These are phyloP conservation scores for Penicillium cinerascens DNA, from an alignment of 495 filamentous ascomycete species.

Conservation along the genomic window DNA sequence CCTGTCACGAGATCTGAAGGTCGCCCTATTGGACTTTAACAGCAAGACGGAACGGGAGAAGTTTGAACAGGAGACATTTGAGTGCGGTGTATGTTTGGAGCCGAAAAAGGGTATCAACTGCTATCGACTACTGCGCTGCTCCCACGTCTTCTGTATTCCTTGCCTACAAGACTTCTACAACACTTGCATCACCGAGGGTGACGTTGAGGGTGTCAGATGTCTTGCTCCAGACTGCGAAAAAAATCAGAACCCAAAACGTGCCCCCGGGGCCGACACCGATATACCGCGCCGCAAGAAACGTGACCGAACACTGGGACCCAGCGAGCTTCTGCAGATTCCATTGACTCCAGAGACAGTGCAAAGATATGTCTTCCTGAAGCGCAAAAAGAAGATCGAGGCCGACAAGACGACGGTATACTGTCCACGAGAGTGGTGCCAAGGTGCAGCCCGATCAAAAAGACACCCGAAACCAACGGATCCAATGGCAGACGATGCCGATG, in stretches of 20 bases:
- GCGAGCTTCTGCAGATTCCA: slow-evolving; percentile 84
- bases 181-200: slow-evolving; percentile 78
- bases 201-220: slow-evolving; percentile 74
- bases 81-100: slow-evolving; percentile 88
- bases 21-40: slow-evolving; percentile 75
- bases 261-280: slow-evolving; percentile 10
- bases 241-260: slow-evolving; percentile 34
- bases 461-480: slow-evolving; percentile 62
- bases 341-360: slow-evolving; percentile 69
- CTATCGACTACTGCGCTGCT: slow-evolving; percentile 73
- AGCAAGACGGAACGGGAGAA: slow-evolving; percentile 63
- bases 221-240: slow-evolving; percentile 72
- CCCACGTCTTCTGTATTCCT: slow-evolving; percentile 82
- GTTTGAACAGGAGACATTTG: slow-evolving; percentile 82
- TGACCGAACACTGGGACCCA: slow-evolving; percentile 70
- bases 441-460: slow-evolving; percentile 76
- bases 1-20: slow-evolving; percentile 56
- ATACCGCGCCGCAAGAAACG: slow-evolving; percentile 42
- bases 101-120: slow-evolving; percentile 86
- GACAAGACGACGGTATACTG: slow-evolving; percentile 94
- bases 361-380: slow-evolving; percentile 83
- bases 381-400: slow-evolving; percentile 85
- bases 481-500: slow-evolving; percentile 48
- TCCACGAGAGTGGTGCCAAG: slow-evolving; percentile 90
- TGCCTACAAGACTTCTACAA: slow-evolving; percentile 91